Percentiles rank a stretch among this genome's conserved stretches.
These are phyloP conservation scores for Sarocladium kiliense DNA, from an alignment of 2,329 filamentous ascomycete species.

Conservation along the genomic window DNA sequence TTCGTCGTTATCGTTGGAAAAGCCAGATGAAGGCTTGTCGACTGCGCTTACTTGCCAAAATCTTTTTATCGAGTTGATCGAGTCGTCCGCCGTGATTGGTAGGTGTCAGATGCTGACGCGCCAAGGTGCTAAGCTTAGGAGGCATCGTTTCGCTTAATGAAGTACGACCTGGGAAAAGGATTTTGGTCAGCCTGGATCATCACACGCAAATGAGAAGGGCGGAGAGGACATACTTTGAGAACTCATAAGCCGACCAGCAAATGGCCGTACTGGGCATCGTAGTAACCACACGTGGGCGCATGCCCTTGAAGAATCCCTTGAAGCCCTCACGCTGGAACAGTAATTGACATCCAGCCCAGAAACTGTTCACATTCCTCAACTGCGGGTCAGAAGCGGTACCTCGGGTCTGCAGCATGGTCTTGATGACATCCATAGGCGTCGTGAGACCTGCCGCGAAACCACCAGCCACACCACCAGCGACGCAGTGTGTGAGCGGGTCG, in stretches of 20 bases:
- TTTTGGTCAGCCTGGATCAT: background rate
- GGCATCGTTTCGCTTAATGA: conserved; percentile 48
- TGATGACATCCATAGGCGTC: conserved; percentile 96
- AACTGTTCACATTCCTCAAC: conserved; percentile 76
- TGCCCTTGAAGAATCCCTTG: conserved; percentile 86
- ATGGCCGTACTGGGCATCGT: conserved; percentile 99
- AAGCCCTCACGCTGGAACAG: conserved; percentile 81
- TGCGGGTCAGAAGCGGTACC: conserved; percentile 78
- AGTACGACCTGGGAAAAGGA: conserved; percentile 45
- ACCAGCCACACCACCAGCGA: conserved; percentile 86
- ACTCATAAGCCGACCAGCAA: conserved; percentile 81
- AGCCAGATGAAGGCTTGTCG: background rate
- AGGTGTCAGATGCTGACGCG: background rate
- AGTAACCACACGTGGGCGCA: conserved; percentile 85
- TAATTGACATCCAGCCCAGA: conserved; percentile 72
- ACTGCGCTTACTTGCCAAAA: background rate
- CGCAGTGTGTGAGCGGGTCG: conserved; percentile 89
- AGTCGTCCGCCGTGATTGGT: background rate
- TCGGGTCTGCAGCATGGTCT: conserved; percentile 92
- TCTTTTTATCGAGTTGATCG: background rate
- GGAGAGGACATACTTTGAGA: conserved; percentile 51
- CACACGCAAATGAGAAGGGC: background rate
- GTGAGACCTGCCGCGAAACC: conserved; percentile 91
- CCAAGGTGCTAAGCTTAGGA: conserved; percentile 19
- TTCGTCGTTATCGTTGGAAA: background rate